Conservation (phyloP, 176 grass and related monocot species). For the Musa itinerans region DNA sequence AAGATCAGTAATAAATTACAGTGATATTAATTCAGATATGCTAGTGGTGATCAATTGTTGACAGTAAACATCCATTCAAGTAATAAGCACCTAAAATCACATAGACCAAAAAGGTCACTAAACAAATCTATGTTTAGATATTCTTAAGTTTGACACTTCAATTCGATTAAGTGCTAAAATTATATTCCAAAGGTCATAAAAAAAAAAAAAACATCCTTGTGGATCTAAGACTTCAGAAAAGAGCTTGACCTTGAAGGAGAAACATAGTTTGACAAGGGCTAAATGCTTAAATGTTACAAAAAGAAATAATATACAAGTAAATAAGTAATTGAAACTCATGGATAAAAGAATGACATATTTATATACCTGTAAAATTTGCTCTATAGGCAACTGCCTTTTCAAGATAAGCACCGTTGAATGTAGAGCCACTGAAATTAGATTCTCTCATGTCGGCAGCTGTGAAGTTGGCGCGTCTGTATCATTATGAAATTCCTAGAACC, state of each 20-base stretch:
- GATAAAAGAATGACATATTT: neutral
- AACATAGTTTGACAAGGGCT: neutral
- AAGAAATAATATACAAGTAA: neutral
- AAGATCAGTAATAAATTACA: too few relatives aligned
- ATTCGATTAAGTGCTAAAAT: too few relatives aligned
- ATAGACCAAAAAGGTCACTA: neutral
- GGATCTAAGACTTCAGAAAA: neutral
- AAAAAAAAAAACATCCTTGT: too few relatives aligned
- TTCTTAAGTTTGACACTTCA: too few relatives aligned
- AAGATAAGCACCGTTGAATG: slow-evolving; percentile 94
- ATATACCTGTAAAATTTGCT: slow-evolving; percentile 79
- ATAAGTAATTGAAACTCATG: slow-evolving; percentile 1
- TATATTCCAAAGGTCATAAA: too few relatives aligned
- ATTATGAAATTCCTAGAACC: slow-evolving; percentile 17
- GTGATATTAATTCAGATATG: too few relatives aligned
- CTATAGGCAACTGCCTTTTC: slow-evolving; percentile 98
- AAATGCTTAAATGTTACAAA: neutral
- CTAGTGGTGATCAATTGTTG: too few relatives aligned
- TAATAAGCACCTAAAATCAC: neutral
- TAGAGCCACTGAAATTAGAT: slow-evolving; percentile 89
- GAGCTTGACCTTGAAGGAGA: neutral
- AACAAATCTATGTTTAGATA: too few relatives aligned
- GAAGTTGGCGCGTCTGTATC: slow-evolving; percentile 73
- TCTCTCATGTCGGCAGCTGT: slow-evolving; percentile 89
- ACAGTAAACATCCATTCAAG: too few relatives aligned